Evolutionary conservation across 495 filamentous ascomycete genomes (phyloP).

Genomic region (Tuber calosporum): DNA sequence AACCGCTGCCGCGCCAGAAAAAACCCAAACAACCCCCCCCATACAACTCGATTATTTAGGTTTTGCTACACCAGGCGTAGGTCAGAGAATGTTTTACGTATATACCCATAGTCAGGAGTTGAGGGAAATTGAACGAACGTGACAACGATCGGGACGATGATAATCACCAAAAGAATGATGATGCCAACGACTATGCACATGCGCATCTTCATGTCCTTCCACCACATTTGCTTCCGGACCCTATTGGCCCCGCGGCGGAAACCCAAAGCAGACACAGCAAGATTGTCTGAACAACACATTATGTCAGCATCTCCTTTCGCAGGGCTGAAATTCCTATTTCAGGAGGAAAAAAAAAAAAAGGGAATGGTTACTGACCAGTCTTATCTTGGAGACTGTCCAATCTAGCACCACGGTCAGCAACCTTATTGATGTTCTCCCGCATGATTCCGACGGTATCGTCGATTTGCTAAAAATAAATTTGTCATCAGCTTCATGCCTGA

Average conservation of each 20-base stretch:
- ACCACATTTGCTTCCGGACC: slow-evolving; percentile 91
- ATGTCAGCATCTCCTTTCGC: slow-evolving; percentile 14
- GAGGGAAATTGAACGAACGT: slow-evolving; percentile 11
- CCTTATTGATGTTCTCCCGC: slow-evolving; percentile 90
- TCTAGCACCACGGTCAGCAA: slow-evolving; percentile 80
- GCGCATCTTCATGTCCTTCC: slow-evolving; percentile 99
- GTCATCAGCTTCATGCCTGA: background rate
- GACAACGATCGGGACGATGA: slow-evolving; percentile 81
- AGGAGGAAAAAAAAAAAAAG: background rate
- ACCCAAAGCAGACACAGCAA: slow-evolving; percentile 79
- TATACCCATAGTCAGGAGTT: background rate
- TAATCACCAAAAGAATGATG: slow-evolving; percentile 79
- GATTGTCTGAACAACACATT: slow-evolving; percentile 54
- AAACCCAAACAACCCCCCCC: background rate
- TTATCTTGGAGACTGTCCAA: slow-evolving; percentile 90
- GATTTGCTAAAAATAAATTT: slow-evolving; percentile 65
- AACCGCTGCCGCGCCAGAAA: slow-evolving; percentile 1
- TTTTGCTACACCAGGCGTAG: background rate
- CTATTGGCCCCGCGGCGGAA: slow-evolving; percentile 94
- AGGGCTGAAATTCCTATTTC: background rate
- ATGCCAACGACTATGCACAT: slow-evolving; percentile 87
- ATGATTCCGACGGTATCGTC: slow-evolving; percentile 86
- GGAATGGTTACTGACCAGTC: slow-evolving; percentile 49
- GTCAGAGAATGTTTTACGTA: background rate
- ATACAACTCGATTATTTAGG: background rate